Conservation (phyloP, 257 asterid genomes). For the Penstemon barbatus region DNA sequence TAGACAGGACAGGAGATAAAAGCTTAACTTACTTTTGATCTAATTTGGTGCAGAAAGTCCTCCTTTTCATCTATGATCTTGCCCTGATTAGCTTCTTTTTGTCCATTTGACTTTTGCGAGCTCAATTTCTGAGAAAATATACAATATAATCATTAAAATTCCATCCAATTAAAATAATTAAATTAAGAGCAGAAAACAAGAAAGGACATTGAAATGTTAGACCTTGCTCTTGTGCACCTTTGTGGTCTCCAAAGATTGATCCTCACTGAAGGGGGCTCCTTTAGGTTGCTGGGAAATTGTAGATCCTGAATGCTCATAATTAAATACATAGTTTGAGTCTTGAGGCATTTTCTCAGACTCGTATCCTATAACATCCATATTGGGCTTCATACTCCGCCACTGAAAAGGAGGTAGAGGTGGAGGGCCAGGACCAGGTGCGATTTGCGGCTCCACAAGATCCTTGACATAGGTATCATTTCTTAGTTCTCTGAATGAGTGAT, state of each 20-base stretch:
- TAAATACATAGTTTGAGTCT: slow-evolving; percentile 42
- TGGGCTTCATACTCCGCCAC: slow-evolving; percentile 48
- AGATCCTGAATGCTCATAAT: slow-evolving; percentile 41
- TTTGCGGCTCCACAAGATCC: slow-evolving; percentile 36
- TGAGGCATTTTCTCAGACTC: slow-evolving; percentile 31
- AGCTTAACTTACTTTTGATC: slow-evolving; percentile 71
- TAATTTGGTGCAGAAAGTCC: slow-evolving; percentile 91
- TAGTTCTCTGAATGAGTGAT: slow-evolving; percentile 42
- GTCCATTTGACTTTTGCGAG: slow-evolving; percentile 41
- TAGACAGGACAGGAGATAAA: not conserved
- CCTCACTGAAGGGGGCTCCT: slow-evolving; percentile 67
- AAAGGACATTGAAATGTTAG: slow-evolving; percentile 7
- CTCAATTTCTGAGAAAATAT: slow-evolving; percentile 44
- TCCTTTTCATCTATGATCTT: slow-evolving; percentile 59
- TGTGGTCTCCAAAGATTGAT: slow-evolving; percentile 38
- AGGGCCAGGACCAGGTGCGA: slow-evolving; percentile 42
- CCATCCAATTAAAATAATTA: slow-evolving; percentile 9
- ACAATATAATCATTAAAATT: slow-evolving; percentile 16
- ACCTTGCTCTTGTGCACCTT: slow-evolving; percentile 62
- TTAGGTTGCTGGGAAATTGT: slow-evolving; percentile 67
- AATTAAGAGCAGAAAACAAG: not conserved
- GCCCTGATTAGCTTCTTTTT: slow-evolving; percentile 37
- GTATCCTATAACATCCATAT: slow-evolving; percentile 37
- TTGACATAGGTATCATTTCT: slow-evolving; percentile 27
- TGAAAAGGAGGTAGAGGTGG: slow-evolving; percentile 74